These are phyloP conservation scores for Dispira simplex DNA, from an alignment of 192 early-diverging fungal species.

Conservation along the genomic window DNA sequence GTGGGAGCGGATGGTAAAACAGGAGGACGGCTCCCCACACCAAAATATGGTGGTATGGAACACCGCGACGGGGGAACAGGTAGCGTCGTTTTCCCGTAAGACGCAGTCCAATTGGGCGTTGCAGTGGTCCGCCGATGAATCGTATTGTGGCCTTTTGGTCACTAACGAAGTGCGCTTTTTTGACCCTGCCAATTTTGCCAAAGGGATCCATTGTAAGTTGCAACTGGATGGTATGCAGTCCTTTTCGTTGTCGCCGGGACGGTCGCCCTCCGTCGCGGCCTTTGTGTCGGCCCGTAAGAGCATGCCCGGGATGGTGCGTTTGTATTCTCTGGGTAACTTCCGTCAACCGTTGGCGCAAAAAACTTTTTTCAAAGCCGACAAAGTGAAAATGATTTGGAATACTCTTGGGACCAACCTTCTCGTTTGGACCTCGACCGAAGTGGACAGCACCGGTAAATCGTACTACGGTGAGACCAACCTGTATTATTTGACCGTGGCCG, in stretches of 20 bases:
- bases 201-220: conserved; percentile 37
- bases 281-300: conserved; percentile 81
- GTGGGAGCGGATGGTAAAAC: conserved; percentile 70
- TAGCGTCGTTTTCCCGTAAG: conserved; percentile 69
- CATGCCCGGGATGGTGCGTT: conserved; percentile 68
- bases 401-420: conserved; percentile 69
- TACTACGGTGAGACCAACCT: conserved; percentile 97
- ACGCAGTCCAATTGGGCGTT: conserved; percentile 58
- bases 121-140: conserved; percentile 90
- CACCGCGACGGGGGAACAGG: conserved; percentile 44
- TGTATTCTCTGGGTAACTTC: conserved; percentile 72
- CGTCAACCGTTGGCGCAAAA: conserved; percentile 60
- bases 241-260: conserved; percentile 85
- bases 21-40: conserved; percentile 43
- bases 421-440: conserved; percentile 86
- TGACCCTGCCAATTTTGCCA: conserved; percentile 40
- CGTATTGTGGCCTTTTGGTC: conserved; percentile 72
- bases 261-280: conserved; percentile 62
- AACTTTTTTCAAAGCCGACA: conserved; percentile 93
- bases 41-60: conserved; percentile 77
- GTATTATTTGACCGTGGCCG: conserved; percentile 79
- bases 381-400: conserved; percentile 90
- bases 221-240: conserved; percentile 56
- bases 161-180: conserved; percentile 81
- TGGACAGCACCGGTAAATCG: conserved; percentile 85